Conservation (phyloP, 805 yeast species). For the Kockiozyma suomiensis region DNA sequence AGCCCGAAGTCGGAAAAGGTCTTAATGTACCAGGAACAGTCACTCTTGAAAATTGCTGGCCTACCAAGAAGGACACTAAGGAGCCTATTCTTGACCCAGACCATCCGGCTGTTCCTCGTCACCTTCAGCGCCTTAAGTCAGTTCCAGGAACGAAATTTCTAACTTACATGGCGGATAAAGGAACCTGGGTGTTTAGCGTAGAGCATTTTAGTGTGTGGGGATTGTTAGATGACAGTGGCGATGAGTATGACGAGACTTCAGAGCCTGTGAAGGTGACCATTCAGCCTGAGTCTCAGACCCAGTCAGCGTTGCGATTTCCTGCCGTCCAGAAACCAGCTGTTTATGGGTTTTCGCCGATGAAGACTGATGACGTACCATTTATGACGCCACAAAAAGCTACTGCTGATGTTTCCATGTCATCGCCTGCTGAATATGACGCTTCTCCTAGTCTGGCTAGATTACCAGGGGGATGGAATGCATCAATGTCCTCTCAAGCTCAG, state of each 20-base stretch:
- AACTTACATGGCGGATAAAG: conserved; percentile 71
- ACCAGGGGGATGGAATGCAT: conserved; percentile 24
- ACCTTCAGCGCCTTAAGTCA: conserved; percentile 65
- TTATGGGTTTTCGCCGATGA: conserved; percentile 26
- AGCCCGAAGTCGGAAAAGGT: conserved; percentile 78
- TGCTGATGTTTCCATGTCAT: background rate
- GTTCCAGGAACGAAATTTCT: conserved; percentile 65
- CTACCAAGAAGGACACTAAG: conserved; percentile 70
- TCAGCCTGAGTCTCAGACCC: background rate
- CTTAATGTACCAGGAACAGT: conserved; percentile 75
- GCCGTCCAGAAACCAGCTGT: background rate
- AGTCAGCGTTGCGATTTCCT: conserved; percentile 1
- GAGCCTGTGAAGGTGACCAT: conserved; percentile 39
- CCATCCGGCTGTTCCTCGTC: conserved; percentile 69
- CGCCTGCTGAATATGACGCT: conserved; percentile 5
- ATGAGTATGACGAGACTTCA: conserved; percentile 51
- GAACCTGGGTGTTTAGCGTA: conserved; percentile 47
- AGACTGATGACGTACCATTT: conserved; percentile 39
- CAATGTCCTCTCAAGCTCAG: conserved; percentile 5
- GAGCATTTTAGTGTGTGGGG: conserved; percentile 97
- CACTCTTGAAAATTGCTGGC: conserved; percentile 78
- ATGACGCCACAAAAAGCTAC: conserved; percentile 9
- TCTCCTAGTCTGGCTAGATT: conserved; percentile 11
- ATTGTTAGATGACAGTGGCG: conserved; percentile 65
- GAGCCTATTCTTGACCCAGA: conserved; percentile 75